These are phyloP conservation scores for Carpinus fangiana DNA, from an alignment of 306 rosid species.

Conservation along the genomic window DNA sequence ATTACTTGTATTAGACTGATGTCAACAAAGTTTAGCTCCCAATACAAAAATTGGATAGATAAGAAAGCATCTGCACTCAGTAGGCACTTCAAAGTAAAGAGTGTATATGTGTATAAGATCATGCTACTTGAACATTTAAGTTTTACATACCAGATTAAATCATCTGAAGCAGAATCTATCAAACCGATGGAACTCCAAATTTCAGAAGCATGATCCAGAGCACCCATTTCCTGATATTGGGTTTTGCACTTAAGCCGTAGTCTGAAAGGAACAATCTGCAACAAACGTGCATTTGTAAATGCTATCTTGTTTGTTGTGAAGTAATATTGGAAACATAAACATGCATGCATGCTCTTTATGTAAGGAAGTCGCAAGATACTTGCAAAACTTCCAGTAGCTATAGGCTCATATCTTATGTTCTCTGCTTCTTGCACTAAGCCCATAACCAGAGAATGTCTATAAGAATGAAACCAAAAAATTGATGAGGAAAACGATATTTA, in stretches of 20 bases:
- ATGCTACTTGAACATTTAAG: not conserved
- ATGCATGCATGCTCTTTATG: not conserved
- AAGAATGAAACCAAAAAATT: not conserved
- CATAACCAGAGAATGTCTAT: not conserved
- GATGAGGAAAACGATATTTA: not conserved
- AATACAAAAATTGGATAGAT: not conserved
- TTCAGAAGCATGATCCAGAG: slow-evolving; percentile 28
- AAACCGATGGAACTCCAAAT: slow-evolving; percentile 17
- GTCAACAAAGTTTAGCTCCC: not conserved
- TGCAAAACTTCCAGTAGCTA: not conserved
- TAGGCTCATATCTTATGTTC: not conserved
- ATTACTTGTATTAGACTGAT: not conserved
- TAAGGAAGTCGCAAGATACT: not conserved
- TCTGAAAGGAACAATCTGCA: slow-evolving; percentile 68
- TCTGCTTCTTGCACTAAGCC: not conserved
- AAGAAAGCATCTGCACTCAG: not conserved
- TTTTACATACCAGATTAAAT: slow-evolving; percentile 68
- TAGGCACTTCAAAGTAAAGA: not conserved
- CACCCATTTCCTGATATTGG: slow-evolving; percentile 39
- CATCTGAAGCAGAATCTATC: slow-evolving; percentile 49
- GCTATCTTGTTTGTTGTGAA: not conserved
- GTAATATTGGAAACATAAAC: not conserved
- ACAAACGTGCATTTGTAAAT: slow-evolving; percentile 10
- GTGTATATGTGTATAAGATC: not conserved
- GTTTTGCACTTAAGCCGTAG: slow-evolving; percentile 56